Base-by-base conservation (phyloP, 2,329 filamentous ascomycete genomes). In the Pseudogymnoascus destructans region DNA sequence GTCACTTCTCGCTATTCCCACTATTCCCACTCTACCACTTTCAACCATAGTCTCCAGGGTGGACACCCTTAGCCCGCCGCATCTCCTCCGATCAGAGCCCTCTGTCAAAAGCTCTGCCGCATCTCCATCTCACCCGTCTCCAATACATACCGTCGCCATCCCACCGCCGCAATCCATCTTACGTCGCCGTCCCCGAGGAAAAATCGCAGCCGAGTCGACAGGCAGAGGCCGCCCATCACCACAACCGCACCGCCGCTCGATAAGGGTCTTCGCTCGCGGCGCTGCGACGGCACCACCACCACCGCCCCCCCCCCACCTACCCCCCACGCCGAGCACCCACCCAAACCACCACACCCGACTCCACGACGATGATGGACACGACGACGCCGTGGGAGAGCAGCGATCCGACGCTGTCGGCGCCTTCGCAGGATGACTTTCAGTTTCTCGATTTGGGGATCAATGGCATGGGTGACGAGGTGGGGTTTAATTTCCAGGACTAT, bases 401-500 rank as follows among this genome's bases (percentile, higher is more conserved):
- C 66, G 79, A 82, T 64, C 78, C 81, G 65, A 72, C 73, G 60
- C 73, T 82, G 69, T 72, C 77, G 25, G 68, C 74, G 9, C 64
- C 74, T 5, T 68, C 73, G 56, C 80, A 84, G 54, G 81, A 84
- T 67, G 81, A 83, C 36, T 84, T 85, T 66, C 76, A 81, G 62
- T 84, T 83, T 60, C 73, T 85, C 61, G 77, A 84, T 63, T 79
- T 85, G 73, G 77, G 75, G 59, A 72, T 84, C 73, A 74, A 73
- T 27, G 75, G 70, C 61, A 70, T 84, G 59, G 69, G 70, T 61
- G 79, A 82, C 58, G 71, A 73, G 57, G 73, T 84, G 66, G 75
- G 77, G 61, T 85, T 84, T 65, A 79, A 83, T 67, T 85, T 83
- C 62, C 73, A 76, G 36, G 73, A 77, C 60, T 84, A 82, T 64